Conservation (phyloP, 2,329 filamentous ascomycete species). For the Fusarium xylarioides region DNA sequence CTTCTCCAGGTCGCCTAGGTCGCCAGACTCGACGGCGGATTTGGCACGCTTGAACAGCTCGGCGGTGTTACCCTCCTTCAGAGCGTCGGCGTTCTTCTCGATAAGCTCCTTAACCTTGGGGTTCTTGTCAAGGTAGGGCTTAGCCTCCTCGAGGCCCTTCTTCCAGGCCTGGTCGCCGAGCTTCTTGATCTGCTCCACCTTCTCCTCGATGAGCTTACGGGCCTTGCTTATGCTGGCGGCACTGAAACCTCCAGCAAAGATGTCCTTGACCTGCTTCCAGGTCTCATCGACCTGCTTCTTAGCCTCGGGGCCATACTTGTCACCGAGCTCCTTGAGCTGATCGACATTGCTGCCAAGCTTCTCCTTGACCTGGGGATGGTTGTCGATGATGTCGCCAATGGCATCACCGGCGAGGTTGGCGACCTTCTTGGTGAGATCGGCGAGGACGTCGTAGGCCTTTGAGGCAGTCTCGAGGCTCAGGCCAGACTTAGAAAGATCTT, state of each 20-base stretch:
- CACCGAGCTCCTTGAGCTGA: constrained; percentile 73
- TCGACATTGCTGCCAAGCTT: constrained; percentile 74
- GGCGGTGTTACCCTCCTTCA: constrained; percentile 73
- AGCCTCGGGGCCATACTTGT: constrained; percentile 77
- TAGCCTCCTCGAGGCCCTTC: constrained; percentile 74
- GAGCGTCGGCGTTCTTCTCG: constrained; percentile 72
- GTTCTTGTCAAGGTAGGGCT: constrained; percentile 79
- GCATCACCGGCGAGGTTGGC: constrained; percentile 70
- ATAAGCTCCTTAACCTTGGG: constrained; percentile 78
- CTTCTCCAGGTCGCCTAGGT: constrained; percentile 56
- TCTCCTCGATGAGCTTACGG: constrained; percentile 73
- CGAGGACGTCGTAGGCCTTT: constrained; percentile 69
- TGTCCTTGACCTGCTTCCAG: constrained; percentile 71
- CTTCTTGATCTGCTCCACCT: constrained; percentile 71
- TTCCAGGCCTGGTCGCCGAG: constrained; percentile 77
- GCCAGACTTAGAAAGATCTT: constrained; percentile 66
- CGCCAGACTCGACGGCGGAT: constrained; percentile 68
- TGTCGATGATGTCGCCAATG: constrained; percentile 71
- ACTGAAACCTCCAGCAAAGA: constrained; percentile 69
- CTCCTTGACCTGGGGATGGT: constrained; percentile 77
- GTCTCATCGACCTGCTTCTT: constrained; percentile 80
- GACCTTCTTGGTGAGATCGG: constrained; percentile 68
- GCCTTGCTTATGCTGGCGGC: constrained; percentile 62
- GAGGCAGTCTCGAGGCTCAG: constrained; percentile 70
- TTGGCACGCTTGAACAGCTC: constrained; percentile 72